Evolutionary conservation across 2,329 filamentous ascomycete genomes (phyloP), one percentile per base, ranked within the genome.

Genomic region (Fusarium xylarioides): DNA sequence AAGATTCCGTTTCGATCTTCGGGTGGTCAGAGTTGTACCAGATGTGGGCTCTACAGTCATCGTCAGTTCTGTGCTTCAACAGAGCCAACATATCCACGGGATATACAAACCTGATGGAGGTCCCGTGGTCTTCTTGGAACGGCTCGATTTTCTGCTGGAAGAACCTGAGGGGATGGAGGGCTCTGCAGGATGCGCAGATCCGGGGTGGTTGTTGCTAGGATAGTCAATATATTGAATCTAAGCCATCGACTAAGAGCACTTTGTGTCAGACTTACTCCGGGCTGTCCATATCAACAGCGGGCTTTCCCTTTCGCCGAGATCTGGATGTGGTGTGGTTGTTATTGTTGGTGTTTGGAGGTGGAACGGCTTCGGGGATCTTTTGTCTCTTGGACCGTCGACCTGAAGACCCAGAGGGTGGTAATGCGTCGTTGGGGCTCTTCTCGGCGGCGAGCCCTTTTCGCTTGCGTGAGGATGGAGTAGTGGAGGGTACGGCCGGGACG

Each of bases 91-190:
- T 23, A 26, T 54, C 47, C 12, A 15, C 30, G 18, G 47, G 46
- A 34, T 28, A 35, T 43, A 68, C 80, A 65, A 79, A 86, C 84
- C 83, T 82, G 81, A 80, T 62, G 79, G 71, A 71, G 79, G 74
- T 84, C 89, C 86, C 73, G 82, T 82, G 61, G 84, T 82, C 83
- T 92, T 94, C 83, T 93, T 95, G 79, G 86, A 89, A 71, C 92
- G 89, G 79, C 88, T 91, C 40, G 92, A 91, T 81, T 94, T 95
- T 77, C 93, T 89, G 80, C 90, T 93, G 2, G 91, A 91, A 28
- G 91, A 87, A 30, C 90, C 87, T 63, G 91, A 89, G 40, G 90
- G 85, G 38, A 86, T 85, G 81, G 84, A 83, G 81, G 84, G 83
- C 65, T 90, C 87, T 66, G 87, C 85, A 74, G 91, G 90, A 80